These are phyloP conservation scores for Kodamaea kaohsiungensis DNA, from an alignment of 805 yeast genomes.

Conservation along the genomic window DNA sequence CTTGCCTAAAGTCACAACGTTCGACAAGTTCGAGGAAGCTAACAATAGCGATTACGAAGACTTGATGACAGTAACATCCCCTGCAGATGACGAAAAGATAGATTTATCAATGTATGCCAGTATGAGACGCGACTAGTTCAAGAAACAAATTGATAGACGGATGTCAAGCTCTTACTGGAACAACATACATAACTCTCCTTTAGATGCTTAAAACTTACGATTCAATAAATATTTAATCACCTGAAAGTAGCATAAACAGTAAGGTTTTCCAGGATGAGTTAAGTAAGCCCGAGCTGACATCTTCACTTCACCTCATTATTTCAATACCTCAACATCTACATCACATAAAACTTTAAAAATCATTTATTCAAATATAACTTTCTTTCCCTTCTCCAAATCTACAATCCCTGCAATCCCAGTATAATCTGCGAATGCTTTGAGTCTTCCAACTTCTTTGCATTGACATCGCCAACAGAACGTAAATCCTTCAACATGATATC, in stretches of 20 bases:
- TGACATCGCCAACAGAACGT: conserved; percentile 38
- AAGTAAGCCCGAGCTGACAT: too few relatives aligned
- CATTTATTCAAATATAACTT: too few relatives aligned
- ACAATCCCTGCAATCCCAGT: conserved; percentile 27
- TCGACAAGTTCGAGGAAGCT: conserved; percentile 4
- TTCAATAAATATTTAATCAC: background rate
- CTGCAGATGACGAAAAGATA: conserved; percentile 22
- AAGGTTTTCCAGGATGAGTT: too few relatives aligned
- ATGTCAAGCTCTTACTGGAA: too few relatives aligned
- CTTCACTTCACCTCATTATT: too few relatives aligned
- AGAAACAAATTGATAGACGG: too few relatives aligned
- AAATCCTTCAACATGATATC: conserved; percentile 65
- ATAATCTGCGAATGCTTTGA: conserved; percentile 31
- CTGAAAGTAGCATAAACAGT: background rate
- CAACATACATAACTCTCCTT: background rate
- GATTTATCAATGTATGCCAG: conserved; percentile 30
- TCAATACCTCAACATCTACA: too few relatives aligned
- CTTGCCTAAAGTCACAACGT: conserved; percentile 11
- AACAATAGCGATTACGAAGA: conserved; percentile 18
- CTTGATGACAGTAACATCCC: conserved; percentile 6
- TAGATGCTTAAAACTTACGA: background rate
- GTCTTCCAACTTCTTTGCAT: conserved; percentile 31
- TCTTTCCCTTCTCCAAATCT: background rate
- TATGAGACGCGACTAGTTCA: conserved; percentile 5
- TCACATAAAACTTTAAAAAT: too few relatives aligned